Base-by-base conservation (phyloP, 306 rosid genomes). In the Astragalus glycyphyllos region DNA sequence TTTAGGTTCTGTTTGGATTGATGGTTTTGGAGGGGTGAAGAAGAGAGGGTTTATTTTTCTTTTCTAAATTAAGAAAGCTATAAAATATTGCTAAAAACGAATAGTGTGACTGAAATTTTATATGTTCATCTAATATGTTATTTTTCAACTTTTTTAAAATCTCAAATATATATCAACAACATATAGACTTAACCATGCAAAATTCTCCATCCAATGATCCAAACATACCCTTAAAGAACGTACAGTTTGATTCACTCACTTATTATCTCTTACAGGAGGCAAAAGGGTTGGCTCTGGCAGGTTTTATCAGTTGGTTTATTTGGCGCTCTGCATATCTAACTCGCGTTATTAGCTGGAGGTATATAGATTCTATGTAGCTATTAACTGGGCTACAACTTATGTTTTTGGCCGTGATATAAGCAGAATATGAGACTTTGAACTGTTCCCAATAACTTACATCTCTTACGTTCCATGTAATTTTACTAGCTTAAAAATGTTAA, bases 341-440 rank as follows among this genome's bases (percentile, higher is more conserved):
- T 0, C 96, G 97, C 0, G 96, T 94, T 45, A 8, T 94, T 49
- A 94, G 99, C 84, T 91, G 99, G 99, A 91, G 97, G 83, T 91
- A 94, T 79, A 83, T 79, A 83, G 97, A 79, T 87, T 94, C 64
- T 94, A 94, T 71, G 99, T 91, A 58, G 92, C 96, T 4, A 84
- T 89, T 72, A 94, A 94, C 84, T 94, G 99, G 99, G 88, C 88
- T 37, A 91, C 96, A 7, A 94, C 99, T 9, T 63, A 89, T 1
- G 87, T 91, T 45, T 94, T 94, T 46, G 99, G 99, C 10, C 95
- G 97, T 41, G 99, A 94, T 82, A 89, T 87, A 65, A 94, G 95
- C 91, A 84, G 91, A 84, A 91, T 94, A 68, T 90, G 82, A 86
- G 58, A 55, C 13, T 53, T 35, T 40, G 7, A 50, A 48, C 26